A percentile compares a stretch with the other conserved stretches of the same genome.
These are phyloP conservation scores for Pulveroboletus sp. DNA, from an alignment of 768 basidiomycete genomes.

Conservation along the genomic window DNA sequence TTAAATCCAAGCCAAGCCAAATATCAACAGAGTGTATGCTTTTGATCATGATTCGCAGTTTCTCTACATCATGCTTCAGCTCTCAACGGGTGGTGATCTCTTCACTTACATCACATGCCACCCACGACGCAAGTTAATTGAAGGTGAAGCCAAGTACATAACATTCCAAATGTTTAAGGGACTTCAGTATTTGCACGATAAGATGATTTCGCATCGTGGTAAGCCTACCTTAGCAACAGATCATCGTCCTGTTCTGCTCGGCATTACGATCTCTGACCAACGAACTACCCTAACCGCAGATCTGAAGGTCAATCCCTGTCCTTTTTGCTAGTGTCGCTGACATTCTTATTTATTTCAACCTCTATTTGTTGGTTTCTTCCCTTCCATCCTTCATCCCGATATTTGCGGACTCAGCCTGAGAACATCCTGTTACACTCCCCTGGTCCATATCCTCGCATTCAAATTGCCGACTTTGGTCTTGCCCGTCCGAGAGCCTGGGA, in stretches of 20 bases:
- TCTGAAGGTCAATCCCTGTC: constrained; percentile 49
- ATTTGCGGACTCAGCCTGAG: constrained; percentile 54
- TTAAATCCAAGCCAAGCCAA: constrained; percentile 49
- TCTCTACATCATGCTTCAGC: constrained; percentile 81
- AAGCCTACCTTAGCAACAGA: constrained; percentile 11
- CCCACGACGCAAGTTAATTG: constrained; percentile 55
- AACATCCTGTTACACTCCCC: constrained; percentile 77
- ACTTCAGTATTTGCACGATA: constrained; percentile 66
- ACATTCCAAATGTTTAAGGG: constrained; percentile 78
- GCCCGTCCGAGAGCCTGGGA: constrained; percentile 77
- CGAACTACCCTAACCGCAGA: constrained; percentile 38
- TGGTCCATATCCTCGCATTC: constrained; percentile 81
- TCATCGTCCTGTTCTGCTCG: not conserved
- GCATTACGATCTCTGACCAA: not conserved
- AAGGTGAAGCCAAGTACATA: constrained; percentile 82
- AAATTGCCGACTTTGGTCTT: constrained; percentile 86
- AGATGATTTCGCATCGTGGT: constrained; percentile 80
- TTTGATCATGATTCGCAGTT: constrained; percentile 62
- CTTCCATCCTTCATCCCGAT: not conserved
- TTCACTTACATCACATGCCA: constrained; percentile 78
- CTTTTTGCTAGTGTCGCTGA: not conserved
- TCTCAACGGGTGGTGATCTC: constrained; percentile 85
- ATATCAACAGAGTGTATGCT: constrained; percentile 76
- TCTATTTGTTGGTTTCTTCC: not conserved
- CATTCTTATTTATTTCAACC: not conserved